These are phyloP conservation scores for Asterophora lycoperdoides DNA, from an alignment of 768 basidiomycete species.

Conservation along the genomic window DNA sequence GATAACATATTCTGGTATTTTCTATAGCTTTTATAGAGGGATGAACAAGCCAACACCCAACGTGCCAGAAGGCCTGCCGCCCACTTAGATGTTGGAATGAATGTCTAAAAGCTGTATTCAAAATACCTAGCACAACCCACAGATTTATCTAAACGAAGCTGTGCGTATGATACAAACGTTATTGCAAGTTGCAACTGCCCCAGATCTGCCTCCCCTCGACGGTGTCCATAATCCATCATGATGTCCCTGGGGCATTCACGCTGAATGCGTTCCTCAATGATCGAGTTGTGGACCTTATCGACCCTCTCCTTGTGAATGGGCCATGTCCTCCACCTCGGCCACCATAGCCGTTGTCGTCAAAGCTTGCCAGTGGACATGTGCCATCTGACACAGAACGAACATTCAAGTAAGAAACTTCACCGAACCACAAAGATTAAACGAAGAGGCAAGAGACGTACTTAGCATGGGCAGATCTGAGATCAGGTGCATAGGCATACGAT, in stretches of 20 bases:
- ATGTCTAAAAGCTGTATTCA: no score
- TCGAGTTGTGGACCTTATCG: slow-evolving; percentile 85
- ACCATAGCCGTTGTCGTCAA: slow-evolving; percentile 48
- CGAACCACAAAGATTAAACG: slow-evolving; percentile 37
- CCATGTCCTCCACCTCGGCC: slow-evolving; percentile 36
- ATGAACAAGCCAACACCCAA: no score
- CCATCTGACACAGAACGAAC: slow-evolving; percentile 61
- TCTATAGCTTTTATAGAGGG: no score
- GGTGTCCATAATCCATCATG: no score
- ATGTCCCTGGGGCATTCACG: slow-evolving; percentile 94
- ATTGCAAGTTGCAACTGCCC: no score
- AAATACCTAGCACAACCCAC: no score
- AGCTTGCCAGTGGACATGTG: slow-evolving; percentile 50
- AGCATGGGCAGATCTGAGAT: slow-evolving; percentile 34
- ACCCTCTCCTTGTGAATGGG: slow-evolving; percentile 70
- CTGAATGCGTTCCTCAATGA: slow-evolving; percentile 92
- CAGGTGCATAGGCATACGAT: slow-evolving; percentile 35
- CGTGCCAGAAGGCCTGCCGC: no score
- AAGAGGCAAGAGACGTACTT: slow-evolving; percentile 39
- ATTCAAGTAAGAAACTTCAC: slow-evolving; percentile 45
- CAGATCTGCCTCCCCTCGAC: no score
- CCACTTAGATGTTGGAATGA: no score
- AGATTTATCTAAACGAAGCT: no score
- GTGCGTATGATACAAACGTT: no score
- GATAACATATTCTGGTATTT: no score